Percentiles rank a stretch among this genome's conserved stretches.
These are phyloP conservation scores for Aspergillus niger DNA, from an alignment of 2,329 filamentous ascomycete species.

Conservation along the genomic window DNA sequence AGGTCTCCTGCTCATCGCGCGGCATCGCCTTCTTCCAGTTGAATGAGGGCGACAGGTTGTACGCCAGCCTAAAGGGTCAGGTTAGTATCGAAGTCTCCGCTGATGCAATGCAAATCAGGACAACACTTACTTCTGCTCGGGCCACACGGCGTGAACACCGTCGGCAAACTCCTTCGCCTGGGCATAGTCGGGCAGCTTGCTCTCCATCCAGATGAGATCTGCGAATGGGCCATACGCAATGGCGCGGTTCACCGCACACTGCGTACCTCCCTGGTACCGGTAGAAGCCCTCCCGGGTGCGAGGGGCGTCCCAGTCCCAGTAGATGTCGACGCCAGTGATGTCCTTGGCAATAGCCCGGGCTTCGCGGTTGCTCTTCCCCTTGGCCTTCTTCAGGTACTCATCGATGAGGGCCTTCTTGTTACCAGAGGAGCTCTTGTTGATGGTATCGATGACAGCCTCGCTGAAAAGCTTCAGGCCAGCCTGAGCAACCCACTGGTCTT, in stretches of 20 bases:
- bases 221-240: slow-evolving; percentile 90
- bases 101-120: neutral
- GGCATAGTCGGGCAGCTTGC: slow-evolving; percentile 85
- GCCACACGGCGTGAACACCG: slow-evolving; percentile 91
- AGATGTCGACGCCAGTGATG: slow-evolving; percentile 76
- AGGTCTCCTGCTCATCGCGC: slow-evolving; percentile 89
- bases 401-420: slow-evolving; percentile 70
- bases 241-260: slow-evolving; percentile 87
- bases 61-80: slow-evolving; percentile 68
- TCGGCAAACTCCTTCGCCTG: slow-evolving; percentile 93
- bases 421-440: slow-evolving; percentile 64
- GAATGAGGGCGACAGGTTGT: slow-evolving; percentile 98
- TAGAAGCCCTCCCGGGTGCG: slow-evolving; percentile 95
- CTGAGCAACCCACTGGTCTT: slow-evolving; percentile 81
- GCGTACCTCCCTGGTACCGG: slow-evolving; percentile 85
- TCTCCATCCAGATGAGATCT: slow-evolving; percentile 99
- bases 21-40: slow-evolving; percentile 99
- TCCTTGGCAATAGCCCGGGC: slow-evolving; percentile 75
- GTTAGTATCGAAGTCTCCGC: slow-evolving; percentile 17
- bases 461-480: slow-evolving; percentile 85
- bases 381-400: slow-evolving; percentile 66
- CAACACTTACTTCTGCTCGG: slow-evolving; percentile 82
- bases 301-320: slow-evolving; percentile 94
- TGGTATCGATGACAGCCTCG: slow-evolving; percentile 81
- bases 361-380: slow-evolving; percentile 85